These are phyloP conservation scores for Colletotrichum lindemuthianum DNA, from an alignment of 2,329 filamentous ascomycete genomes.

Conservation along the genomic window DNA sequence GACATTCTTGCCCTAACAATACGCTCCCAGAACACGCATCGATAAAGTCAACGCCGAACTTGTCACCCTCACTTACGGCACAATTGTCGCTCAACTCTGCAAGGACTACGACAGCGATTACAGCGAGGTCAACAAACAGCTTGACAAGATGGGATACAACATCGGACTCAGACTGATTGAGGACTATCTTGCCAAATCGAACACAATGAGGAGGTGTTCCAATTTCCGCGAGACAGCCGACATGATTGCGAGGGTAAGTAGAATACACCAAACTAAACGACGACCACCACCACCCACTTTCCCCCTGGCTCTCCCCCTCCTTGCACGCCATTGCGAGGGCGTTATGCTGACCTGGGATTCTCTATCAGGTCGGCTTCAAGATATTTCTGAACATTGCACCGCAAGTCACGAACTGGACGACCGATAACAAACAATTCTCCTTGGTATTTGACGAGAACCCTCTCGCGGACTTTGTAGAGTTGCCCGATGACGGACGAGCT, in stretches of 20 bases:
- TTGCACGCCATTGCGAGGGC: neutral
- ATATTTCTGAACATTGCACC: slow-evolving; percentile 98
- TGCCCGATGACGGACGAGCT: slow-evolving; percentile 93
- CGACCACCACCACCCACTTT: no score
- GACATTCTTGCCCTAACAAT: slow-evolving; percentile 31
- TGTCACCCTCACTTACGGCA: slow-evolving; percentile 96
- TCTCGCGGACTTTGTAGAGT: slow-evolving; percentile 94
- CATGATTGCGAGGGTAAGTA: slow-evolving; percentile 86
- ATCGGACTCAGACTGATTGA: slow-evolving; percentile 96
- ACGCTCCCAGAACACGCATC: slow-evolving; percentile 78
- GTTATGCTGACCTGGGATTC: slow-evolving; percentile 37
- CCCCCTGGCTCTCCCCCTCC: no score
- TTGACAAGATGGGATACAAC: slow-evolving; percentile 99
- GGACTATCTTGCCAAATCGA: slow-evolving; percentile 96
- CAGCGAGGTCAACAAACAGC: slow-evolving; percentile 93
- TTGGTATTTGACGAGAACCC: slow-evolving; percentile 97
- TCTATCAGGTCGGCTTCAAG: slow-evolving; percentile 88
- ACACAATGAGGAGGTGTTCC: slow-evolving; percentile 85
- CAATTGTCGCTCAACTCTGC: slow-evolving; percentile 95
- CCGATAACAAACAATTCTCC: slow-evolving; percentile 95
- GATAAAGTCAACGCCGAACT: slow-evolving; percentile 99
- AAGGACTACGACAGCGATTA: slow-evolving; percentile 97
- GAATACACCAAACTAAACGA: no score
- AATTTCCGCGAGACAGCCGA: slow-evolving; percentile 98
- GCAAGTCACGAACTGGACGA: slow-evolving; percentile 93